Conservation (phyloP, 2,329 filamentous ascomycete genomes). For the Aureobasidium sp. region DNA sequence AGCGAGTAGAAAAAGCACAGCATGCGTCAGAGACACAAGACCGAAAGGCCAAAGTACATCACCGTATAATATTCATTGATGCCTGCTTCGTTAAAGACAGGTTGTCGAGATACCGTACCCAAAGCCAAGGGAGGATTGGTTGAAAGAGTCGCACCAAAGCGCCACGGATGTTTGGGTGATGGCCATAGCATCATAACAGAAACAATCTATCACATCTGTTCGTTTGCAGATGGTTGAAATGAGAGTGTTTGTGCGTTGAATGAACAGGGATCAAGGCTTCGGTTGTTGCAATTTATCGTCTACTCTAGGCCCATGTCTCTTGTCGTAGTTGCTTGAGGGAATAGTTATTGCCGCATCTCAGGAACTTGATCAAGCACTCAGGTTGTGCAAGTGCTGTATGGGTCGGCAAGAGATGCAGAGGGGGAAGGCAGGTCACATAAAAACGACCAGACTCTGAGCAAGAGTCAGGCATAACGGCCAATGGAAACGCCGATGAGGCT, state of each 20-base stretch:
- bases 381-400: not conserved
- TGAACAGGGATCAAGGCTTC: not conserved
- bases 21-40: not conserved
- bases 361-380: not conserved
- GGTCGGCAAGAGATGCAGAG: not conserved
- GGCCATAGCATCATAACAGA: constrained; percentile 4
- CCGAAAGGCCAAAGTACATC: not conserved
- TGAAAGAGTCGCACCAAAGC: not conserved
- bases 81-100: not conserved
- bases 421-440: not conserved
- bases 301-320: not conserved
- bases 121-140: not conserved
- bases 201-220: constrained; percentile 1
- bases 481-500: constrained; percentile 1
- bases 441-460: not conserved
- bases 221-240: constrained; percentile 7
- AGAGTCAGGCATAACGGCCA: not conserved
- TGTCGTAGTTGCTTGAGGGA: not conserved
- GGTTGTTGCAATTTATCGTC: constrained; percentile 9
- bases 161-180: constrained; percentile 4
- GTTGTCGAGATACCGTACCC: not conserved
- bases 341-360: not conserved
- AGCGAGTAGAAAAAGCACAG: not conserved
- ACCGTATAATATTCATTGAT: not conserved
- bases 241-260: constrained; percentile 11